A percentile compares a stretch with the other conserved stretches of the same genome.
These are phyloP conservation scores for Agaricus sinodeliciosus DNA, from an alignment of 768 basidiomycete genomes.

Conservation along the genomic window DNA sequence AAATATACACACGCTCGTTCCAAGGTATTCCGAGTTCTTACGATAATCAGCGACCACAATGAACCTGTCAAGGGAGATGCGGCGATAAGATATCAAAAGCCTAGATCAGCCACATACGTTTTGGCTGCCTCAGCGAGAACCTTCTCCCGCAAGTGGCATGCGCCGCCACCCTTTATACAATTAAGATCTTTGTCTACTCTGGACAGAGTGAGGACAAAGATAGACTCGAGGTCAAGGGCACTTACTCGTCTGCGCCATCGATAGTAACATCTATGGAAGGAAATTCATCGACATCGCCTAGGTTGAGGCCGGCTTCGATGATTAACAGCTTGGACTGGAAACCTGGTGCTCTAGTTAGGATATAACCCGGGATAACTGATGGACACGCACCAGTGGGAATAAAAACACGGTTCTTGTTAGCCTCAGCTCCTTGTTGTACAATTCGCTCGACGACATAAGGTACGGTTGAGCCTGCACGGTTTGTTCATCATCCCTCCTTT, in stretches of 20 bases:
- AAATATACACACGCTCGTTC: slow-evolving; percentile 61
- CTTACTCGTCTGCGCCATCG: slow-evolving; percentile 95
- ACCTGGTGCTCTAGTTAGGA: slow-evolving; percentile 31
- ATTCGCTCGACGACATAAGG: slow-evolving; percentile 97
- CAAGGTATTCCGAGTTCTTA: slow-evolving; percentile 81
- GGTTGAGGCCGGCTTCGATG: slow-evolving; percentile 62
- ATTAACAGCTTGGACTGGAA: slow-evolving; percentile 98
- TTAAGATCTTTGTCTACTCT: slow-evolving; percentile 86
- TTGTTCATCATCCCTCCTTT: neutral
- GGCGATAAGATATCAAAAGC: slow-evolving; percentile 1
- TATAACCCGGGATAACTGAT: neutral
- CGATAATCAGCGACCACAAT: slow-evolving; percentile 92
- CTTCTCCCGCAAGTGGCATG: slow-evolving; percentile 95
- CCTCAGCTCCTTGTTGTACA: slow-evolving; percentile 67
- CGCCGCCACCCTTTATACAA: slow-evolving; percentile 96
- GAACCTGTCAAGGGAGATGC: slow-evolving; percentile 42
- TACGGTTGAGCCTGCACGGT: slow-evolving; percentile 71
- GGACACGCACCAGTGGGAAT: slow-evolving; percentile 69
- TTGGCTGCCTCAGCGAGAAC: slow-evolving; percentile 94
- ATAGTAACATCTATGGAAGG: slow-evolving; percentile 92
- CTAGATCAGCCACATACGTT: slow-evolving; percentile 41
- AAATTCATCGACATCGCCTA: slow-evolving; percentile 89
- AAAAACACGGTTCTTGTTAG: slow-evolving; percentile 80
- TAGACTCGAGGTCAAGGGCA: neutral
- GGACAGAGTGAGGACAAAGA: slow-evolving; percentile 4